Evolutionary conservation across 2,329 filamentous ascomycete species (phyloP).

Genomic region (Aspergillus novofumigatus): DNA sequence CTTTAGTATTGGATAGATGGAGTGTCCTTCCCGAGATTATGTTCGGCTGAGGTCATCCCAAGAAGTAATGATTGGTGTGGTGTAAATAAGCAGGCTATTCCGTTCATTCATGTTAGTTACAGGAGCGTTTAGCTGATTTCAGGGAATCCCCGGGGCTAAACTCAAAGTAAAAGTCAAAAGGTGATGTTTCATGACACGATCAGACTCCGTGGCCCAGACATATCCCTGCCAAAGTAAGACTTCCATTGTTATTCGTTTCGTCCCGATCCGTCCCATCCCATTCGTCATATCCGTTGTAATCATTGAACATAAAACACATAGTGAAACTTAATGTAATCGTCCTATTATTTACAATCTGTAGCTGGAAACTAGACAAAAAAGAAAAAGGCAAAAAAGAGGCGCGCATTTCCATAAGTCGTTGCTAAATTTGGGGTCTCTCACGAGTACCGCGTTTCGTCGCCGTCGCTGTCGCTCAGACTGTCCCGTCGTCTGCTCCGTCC

Average conservation of each 20-base stretch:
- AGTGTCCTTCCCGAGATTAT: background rate
- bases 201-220: background rate
- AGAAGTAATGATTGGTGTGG: too few species aligned
- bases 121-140: too few species aligned
- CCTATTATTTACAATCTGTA: background rate
- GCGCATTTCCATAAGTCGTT: background rate
- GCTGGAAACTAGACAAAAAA: background rate
- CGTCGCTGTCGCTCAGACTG: slow-evolving; percentile 53
- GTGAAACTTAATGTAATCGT: background rate
- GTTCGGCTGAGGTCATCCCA: background rate
- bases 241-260: background rate
- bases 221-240: background rate
- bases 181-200: background rate
- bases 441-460: slow-evolving; percentile 31
- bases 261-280: background rate
- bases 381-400: background rate
- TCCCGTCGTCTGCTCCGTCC: slow-evolving; percentile 44
- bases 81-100: too few species aligned
- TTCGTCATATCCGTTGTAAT: background rate
- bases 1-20: background rate
- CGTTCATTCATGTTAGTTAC: too few species aligned
- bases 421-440: slow-evolving; percentile 2
- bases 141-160: too few species aligned
- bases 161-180: too few species aligned
- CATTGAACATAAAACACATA: background rate